These are phyloP conservation scores for Colletotrichum euphorbiae DNA, from an alignment of 2,329 filamentous ascomycete species.

Conservation along the genomic window DNA sequence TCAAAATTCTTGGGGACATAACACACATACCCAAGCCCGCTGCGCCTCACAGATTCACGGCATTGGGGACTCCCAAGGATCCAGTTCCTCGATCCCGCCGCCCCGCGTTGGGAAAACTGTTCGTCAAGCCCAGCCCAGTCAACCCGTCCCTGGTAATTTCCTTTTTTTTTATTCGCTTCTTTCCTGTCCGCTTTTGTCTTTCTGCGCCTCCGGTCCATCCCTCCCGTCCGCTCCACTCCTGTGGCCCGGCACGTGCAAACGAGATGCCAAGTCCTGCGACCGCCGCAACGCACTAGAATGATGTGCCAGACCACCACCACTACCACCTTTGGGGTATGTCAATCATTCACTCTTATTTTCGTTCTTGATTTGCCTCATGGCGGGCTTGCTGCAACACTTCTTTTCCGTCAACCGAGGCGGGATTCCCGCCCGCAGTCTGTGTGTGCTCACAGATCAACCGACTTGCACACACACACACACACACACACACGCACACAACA, in stretches of 20 bases:
- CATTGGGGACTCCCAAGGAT: constrained; percentile 18
- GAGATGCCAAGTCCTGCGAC: constrained; percentile 32
- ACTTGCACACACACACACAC: constrained; percentile 1
- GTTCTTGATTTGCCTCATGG: constrained; percentile 1
- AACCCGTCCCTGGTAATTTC: neutral
- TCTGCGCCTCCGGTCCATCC: constrained; percentile 38
- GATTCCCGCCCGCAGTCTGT: neutral
- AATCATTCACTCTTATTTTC: constrained; percentile 1
- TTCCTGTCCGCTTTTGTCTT: constrained; percentile 12
- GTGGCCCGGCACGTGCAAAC: constrained; percentile 35
- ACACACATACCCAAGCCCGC: neutral
- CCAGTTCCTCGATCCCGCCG: constrained; percentile 17
- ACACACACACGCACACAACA: neutral
- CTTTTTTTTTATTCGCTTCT: too few relatives aligned
- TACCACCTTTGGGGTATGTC: constrained; percentile 7
- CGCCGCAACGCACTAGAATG: constrained; percentile 13
- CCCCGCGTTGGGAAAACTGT: constrained; percentile 19
- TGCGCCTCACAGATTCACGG: neutral
- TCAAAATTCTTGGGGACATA: neutral
- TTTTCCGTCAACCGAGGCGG: constrained; percentile 13
- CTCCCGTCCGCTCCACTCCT: constrained; percentile 36
- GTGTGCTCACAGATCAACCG: neutral
- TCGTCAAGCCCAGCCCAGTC: constrained; percentile 3
- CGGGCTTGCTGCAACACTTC: neutral
- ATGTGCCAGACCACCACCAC: constrained; percentile 16